Conservation (phyloP, 345 rosid genomes). For the Limnanthes douglasii region DNA sequence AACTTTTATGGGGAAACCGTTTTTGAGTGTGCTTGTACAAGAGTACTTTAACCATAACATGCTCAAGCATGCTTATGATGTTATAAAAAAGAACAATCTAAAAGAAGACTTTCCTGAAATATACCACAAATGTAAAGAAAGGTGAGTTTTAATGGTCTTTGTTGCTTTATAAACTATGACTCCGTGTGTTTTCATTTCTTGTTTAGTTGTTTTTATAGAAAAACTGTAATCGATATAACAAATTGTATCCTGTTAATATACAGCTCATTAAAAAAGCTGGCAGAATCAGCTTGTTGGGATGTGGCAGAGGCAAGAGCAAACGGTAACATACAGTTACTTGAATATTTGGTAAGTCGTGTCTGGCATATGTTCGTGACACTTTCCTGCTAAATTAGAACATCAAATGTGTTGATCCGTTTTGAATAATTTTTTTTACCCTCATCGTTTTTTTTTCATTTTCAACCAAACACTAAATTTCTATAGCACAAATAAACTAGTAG, state of each 20-base stretch:
- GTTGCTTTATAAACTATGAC: not conserved
- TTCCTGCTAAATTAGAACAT: too few species aligned
- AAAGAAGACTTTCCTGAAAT: slow-evolving; percentile 56
- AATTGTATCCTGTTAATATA: slow-evolving; percentile 5
- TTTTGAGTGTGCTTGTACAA: slow-evolving; percentile 52
- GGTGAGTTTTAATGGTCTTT: slow-evolving; percentile 20
- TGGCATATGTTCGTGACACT: too few species aligned
- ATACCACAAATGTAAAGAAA: slow-evolving; percentile 62
- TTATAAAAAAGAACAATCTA: slow-evolving; percentile 63
- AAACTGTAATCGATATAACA: not conserved
- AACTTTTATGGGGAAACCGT: slow-evolving; percentile 68
- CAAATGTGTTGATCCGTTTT: too few species aligned
- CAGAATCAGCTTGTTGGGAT: slow-evolving; percentile 91
- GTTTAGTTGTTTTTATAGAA: not conserved
- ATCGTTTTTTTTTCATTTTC: too few species aligned
- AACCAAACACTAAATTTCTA: too few species aligned
- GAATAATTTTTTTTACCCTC: too few species aligned
- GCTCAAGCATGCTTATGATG: slow-evolving; percentile 56
- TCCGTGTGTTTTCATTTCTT: not conserved
- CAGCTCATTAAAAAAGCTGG: slow-evolving; percentile 63
- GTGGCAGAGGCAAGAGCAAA: slow-evolving; percentile 71
- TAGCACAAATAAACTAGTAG: too few species aligned
- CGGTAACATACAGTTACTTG: slow-evolving; percentile 51
- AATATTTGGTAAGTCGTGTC: slow-evolving; percentile 78
- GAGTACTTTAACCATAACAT: slow-evolving; percentile 60